These are phyloP conservation scores for Candida michaelii DNA, from an alignment of 805 yeast species.

Conservation along the genomic window DNA sequence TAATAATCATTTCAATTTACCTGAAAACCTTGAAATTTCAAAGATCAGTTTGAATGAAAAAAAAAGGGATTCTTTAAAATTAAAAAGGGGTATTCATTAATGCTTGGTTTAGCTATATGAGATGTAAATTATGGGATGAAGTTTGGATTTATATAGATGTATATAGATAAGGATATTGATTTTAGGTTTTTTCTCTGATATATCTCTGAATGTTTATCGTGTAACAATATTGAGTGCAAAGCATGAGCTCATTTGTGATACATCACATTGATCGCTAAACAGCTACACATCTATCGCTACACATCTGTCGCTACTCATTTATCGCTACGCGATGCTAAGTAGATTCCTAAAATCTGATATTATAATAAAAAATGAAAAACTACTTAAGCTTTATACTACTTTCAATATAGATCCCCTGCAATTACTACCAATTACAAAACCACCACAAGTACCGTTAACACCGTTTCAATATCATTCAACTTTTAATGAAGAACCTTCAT, in stretches of 20 bases:
- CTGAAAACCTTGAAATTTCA: slow-evolving; percentile 18
- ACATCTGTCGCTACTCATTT: too few species aligned
- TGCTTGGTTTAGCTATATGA: too few species aligned
- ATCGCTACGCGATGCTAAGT: slow-evolving; percentile 6
- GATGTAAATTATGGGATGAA: too few species aligned
- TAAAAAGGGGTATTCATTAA: slow-evolving; percentile 45
- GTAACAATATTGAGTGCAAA: too few species aligned
- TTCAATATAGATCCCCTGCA: slow-evolving; percentile 10
- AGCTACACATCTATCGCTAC: too few species aligned
- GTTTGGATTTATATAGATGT: neutral
- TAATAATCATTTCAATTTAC: slow-evolving; percentile 5
- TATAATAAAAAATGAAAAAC: slow-evolving; percentile 11
- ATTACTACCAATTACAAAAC: slow-evolving; percentile 17
- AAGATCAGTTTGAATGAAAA: slow-evolving; percentile 42
- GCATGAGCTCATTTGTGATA: too few species aligned
- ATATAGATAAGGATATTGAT: slow-evolving; percentile 1
- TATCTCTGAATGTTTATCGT: neutral
- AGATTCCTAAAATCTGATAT: slow-evolving; percentile 8
- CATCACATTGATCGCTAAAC: too few species aligned
- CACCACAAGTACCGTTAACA: slow-evolving; percentile 12
- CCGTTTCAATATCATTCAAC: slow-evolving; percentile 30
- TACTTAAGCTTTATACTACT: slow-evolving; percentile 10
- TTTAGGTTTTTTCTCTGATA: neutral
- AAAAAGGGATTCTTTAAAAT: slow-evolving; percentile 44
- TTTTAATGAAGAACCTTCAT: slow-evolving; percentile 24